Evolutionary conservation across 2,329 filamentous ascomycete genomes (phyloP), one percentile per base, ranked within the genome.

Genomic region (Acephala macrosclerotiorum): DNA sequence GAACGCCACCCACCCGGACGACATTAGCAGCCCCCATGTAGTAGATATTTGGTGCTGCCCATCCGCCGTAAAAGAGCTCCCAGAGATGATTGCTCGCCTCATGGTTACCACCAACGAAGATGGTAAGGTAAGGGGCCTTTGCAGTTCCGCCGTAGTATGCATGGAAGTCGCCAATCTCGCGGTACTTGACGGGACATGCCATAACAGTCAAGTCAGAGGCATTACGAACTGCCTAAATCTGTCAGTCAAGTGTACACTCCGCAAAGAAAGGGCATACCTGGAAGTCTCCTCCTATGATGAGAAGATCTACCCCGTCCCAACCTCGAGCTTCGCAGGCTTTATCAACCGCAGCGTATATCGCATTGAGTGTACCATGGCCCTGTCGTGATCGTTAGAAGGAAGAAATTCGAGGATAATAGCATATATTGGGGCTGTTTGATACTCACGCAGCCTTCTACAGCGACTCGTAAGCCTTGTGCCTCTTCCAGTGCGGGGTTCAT

Each of bases 241-340:
- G 40, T 74, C 51, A 72, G 58, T 16, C 45, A 61, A 36, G 38
- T 22, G 16, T 3, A 22, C 16, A 18, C 7, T 18, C 33, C 25
- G 9, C 22, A n/a, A 42, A 16, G 12, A 18, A 22, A 64, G 12
- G 33, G 18, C 25, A 60, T 80, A 91, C 91, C 83, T 97, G 93
- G 71, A 99, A 99, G 77, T 99, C 96, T 33, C 96, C 96, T 63
- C 95, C 93, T 73, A 99, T 97, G 74, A 99, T 96, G 71, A 99
- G 81, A 12, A 97, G 80, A 77, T 99, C 96, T 35, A 98, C 88
- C 38, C 86, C 87, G 70, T 91, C 84, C 94, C 95, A 97, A 26
- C 86, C 86, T 72, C 91, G 91, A 55, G 85, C 82, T 70, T 87
- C 82, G 77, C 90, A 92, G 11, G 93, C 85, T 69, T 87, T 84